Evolutionary conservation across 768 basidiomycete species (phyloP).

Genomic region (Daedaleopsis sinensis): DNA sequence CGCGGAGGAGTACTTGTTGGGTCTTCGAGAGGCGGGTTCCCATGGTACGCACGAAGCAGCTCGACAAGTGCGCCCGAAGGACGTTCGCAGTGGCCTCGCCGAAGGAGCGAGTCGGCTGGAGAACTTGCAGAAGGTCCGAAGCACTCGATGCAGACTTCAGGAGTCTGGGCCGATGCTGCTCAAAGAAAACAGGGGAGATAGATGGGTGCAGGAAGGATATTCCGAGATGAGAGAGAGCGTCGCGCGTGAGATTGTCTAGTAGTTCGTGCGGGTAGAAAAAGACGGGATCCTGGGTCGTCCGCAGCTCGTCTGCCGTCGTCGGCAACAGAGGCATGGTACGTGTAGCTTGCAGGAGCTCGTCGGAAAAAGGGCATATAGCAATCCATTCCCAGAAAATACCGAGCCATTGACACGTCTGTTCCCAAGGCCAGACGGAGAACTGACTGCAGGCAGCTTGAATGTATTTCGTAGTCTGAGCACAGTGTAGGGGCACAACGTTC

Average conservation of each 20-base stretch:
- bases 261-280: constrained; percentile 27
- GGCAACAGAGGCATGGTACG: constrained; percentile 37
- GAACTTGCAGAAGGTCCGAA: constrained; percentile 2
- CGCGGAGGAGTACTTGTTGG: not conserved
- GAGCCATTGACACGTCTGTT: constrained; percentile 34
- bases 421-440: constrained; percentile 7
- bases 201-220: constrained; percentile 34
- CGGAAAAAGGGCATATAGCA: constrained; percentile 25
- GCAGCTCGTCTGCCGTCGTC: constrained; percentile 32
- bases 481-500: constrained; percentile 36
- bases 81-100: not conserved
- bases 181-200: constrained; percentile 15
- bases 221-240: constrained; percentile 6
- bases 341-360: constrained; percentile 29
- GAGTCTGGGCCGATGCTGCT: constrained; percentile 19
- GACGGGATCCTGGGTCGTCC: constrained; percentile 27
- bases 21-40: not conserved
- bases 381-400: constrained; percentile 49
- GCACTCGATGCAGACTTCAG: constrained; percentile 1
- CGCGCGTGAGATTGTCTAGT: too few relatives aligned
- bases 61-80: not conserved
- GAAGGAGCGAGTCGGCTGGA: not conserved
- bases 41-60: not conserved
- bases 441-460: constrained; percentile 6
- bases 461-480: not conserved